These are phyloP conservation scores for Epichloe sp. DNA, from an alignment of 2,329 filamentous ascomycete species.

Conservation along the genomic window DNA sequence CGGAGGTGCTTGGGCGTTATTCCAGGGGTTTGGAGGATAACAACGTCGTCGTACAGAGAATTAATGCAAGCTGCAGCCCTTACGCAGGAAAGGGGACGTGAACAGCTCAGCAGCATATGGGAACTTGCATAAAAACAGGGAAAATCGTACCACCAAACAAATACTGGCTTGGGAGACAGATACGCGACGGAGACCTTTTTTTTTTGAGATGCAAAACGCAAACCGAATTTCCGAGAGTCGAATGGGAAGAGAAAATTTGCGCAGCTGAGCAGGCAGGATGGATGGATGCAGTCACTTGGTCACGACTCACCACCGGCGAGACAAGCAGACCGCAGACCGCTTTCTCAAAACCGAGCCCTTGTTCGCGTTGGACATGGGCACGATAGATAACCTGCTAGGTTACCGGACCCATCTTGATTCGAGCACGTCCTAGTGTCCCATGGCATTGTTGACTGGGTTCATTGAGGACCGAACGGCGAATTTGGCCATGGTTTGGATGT, in stretches of 20 bases:
- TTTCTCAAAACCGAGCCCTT: conserved; percentile 1
- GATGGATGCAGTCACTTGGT: conserved; percentile 13
- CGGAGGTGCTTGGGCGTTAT: conserved; percentile 9
- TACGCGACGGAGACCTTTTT: conserved; percentile 8
- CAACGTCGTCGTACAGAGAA: conserved; percentile 3
- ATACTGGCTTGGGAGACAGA: conserved; percentile 5
- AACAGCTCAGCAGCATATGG: conserved; percentile 1
- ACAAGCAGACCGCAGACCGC: conserved; percentile 9
- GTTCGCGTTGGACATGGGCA: conserved; percentile 5
- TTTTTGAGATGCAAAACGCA: conserved; percentile 2
- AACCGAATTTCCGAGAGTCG: not conserved
- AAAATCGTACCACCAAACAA: conserved; percentile 1
- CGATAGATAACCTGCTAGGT: not conserved
- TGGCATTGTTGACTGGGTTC: conserved; percentile 1
- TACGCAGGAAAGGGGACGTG: not conserved
- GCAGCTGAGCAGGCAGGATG: conserved; percentile 18
- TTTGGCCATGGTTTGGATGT: conserved; percentile 2
- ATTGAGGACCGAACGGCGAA: conserved; percentile 1
- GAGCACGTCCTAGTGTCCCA: not conserved
- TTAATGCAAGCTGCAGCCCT: conserved; percentile 5
- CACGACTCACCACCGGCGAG: conserved; percentile 6
- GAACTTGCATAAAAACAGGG: not conserved
- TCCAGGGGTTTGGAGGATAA: conserved; percentile 2
- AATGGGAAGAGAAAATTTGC: not conserved
- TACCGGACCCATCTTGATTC: conserved; percentile 1